These are phyloP conservation scores for Daedaleopsis sinensis DNA, from an alignment of 768 basidiomycete species.

Conservation along the genomic window DNA sequence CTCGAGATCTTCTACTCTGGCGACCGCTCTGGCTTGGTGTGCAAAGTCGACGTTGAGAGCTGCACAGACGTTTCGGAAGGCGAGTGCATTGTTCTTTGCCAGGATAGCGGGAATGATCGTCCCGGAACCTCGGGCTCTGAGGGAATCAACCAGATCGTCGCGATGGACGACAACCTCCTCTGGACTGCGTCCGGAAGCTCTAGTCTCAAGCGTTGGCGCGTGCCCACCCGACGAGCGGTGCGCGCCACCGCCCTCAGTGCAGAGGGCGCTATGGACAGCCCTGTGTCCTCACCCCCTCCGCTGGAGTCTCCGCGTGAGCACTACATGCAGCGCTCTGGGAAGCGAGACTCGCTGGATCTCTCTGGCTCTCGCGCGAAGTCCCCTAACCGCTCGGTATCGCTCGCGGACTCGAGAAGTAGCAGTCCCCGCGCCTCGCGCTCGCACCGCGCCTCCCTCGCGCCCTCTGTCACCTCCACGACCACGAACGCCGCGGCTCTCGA, in stretches of 20 bases:
- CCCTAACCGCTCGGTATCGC: conserved; percentile 7
- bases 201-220: conserved; percentile 79
- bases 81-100: conserved; percentile 84
- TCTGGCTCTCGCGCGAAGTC: conserved; percentile 10
- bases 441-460: conserved; percentile 23
- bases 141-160: no score
- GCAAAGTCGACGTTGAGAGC: conserved; percentile 90
- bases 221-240: conserved; percentile 64
- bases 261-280: conserved; percentile 15
- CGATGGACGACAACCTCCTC: conserved; percentile 79
- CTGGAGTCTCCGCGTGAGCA: conserved; percentile 12
- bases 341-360: conserved; percentile 20
- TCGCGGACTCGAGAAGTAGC: conserved; percentile 8
- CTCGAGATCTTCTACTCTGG: conserved; percentile 93
- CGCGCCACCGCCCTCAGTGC: conserved; percentile 34
- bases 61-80: conserved; percentile 83
- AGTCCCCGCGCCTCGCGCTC: conserved; percentile 15
- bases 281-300: conserved; percentile 17
- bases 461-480: conserved; percentile 27
- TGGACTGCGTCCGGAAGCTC: conserved; percentile 92
- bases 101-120: conserved; percentile 51
- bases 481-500: not conserved
- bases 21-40: conserved; percentile 87
- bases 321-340: conserved; percentile 6
- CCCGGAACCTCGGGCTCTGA: conserved; percentile 41